Conservation (phyloP, 2,329 filamentous ascomycete species). For the Cytospora schulzeri region DNA sequence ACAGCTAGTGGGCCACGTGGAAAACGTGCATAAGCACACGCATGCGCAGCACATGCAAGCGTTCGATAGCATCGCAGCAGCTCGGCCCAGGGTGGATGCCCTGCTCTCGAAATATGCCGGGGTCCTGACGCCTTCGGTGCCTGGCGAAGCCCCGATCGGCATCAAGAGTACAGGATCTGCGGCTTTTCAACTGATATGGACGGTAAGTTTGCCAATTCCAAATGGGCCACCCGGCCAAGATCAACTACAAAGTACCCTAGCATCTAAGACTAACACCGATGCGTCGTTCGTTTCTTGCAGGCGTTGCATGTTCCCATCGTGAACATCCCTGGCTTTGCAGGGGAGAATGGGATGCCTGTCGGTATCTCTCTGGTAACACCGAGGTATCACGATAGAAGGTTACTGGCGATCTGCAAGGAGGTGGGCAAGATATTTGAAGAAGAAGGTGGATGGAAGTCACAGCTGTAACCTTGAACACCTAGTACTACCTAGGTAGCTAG, state of each 20-base stretch:
- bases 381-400: slow-evolving; percentile 46
- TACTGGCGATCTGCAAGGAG: slow-evolving; percentile 43
- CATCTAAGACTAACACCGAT: neutral
- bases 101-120: slow-evolving; percentile 55
- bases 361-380: slow-evolving; percentile 56
- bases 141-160: slow-evolving; percentile 62
- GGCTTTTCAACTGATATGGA: slow-evolving; percentile 55
- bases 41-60: slow-evolving; percentile 53
- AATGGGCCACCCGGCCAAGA: neutral
- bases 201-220: slow-evolving; percentile 41
- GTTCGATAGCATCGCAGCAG: slow-evolving; percentile 55
- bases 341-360: slow-evolving; percentile 59
- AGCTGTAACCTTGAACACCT: neutral
- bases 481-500: no score
- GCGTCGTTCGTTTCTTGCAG: slow-evolving; percentile 29
- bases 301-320: slow-evolving; percentile 62
- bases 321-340: slow-evolving; percentile 66
- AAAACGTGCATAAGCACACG: slow-evolving; percentile 47
- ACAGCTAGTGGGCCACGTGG: slow-evolving; percentile 52
- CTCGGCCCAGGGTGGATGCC: slow-evolving; percentile 57
- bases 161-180: slow-evolving; percentile 56
- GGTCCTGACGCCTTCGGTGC: slow-evolving; percentile 59
- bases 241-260: no score
- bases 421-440: slow-evolving; percentile 44
- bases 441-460: slow-evolving; percentile 39